These are phyloP conservation scores for Trichoderma semiorbis DNA, from an alignment of 2,329 filamentous ascomycete species.

Conservation along the genomic window DNA sequence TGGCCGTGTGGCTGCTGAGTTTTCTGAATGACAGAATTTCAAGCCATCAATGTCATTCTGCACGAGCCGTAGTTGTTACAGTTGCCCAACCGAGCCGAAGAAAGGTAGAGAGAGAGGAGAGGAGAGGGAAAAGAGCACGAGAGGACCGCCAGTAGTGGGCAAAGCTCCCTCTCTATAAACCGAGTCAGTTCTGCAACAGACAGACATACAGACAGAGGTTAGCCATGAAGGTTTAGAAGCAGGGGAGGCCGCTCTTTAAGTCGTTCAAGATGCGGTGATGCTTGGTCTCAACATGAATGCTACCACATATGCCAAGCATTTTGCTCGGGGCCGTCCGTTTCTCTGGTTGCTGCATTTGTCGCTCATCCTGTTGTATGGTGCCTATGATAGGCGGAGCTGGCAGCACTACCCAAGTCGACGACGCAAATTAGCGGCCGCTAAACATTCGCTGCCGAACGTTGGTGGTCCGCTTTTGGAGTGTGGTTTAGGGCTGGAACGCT, in stretches of 20 bases:
- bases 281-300: not conserved
- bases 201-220: not conserved
- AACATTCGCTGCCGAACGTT: constrained; percentile 11
- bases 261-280: not conserved
- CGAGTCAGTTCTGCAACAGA: not conserved
- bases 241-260: not conserved
- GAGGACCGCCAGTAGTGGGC: not conserved
- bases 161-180: not conserved
- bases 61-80: not conserved
- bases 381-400: constrained; percentile 17
- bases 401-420: constrained; percentile 8
- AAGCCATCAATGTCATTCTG: not conserved
- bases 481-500: constrained; percentile 6
- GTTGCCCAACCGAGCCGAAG: not conserved
- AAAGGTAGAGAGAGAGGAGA: not conserved
- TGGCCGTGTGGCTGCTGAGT: constrained; percentile 8
- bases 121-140: not conserved
- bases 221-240: not conserved
- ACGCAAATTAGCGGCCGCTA: constrained; percentile 20
- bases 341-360: constrained; percentile 18
- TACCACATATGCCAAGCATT: constrained; percentile 11
- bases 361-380: not conserved
- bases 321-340: constrained; percentile 12
- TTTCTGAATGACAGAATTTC: not conserved
- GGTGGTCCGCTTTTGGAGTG: constrained; percentile 3